Conservation (phyloP, 2,329 filamentous ascomycete genomes). For the Colletotrichum noveboracense region DNA sequence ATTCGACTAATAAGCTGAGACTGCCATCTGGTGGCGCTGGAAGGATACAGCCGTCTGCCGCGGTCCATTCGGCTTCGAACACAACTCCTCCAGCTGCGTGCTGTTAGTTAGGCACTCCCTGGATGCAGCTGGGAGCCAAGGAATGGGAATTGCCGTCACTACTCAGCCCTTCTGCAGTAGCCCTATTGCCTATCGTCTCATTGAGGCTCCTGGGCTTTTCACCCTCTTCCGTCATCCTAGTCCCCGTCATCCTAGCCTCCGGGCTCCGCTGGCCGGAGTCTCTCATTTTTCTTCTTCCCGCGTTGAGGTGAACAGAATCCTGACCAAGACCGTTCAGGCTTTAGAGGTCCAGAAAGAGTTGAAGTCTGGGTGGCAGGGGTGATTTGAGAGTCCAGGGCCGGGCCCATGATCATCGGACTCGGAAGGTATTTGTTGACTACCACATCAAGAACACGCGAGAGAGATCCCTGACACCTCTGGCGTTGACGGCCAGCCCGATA, state of each 20-base stretch:
- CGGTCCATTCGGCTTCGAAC: conserved; percentile 18
- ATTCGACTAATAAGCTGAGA: conserved; percentile 10
- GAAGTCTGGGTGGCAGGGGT: background rate
- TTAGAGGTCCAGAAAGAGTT: background rate
- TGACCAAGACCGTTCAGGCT: background rate
- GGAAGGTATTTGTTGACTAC: conserved; percentile 9
- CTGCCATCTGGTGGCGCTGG: conserved; percentile 16
- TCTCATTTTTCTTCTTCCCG: background rate
- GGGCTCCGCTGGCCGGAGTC: background rate
- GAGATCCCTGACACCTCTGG: background rate
- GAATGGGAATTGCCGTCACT: background rate
- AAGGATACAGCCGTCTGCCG: conserved; percentile 16
- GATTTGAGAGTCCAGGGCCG: background rate
- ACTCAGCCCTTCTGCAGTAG: background rate
- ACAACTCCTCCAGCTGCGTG: background rate
- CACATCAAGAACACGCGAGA: background rate
- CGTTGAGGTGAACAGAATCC: background rate
- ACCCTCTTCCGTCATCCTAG: background rate
- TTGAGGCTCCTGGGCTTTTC: background rate
- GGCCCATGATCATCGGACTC: background rate
- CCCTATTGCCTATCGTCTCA: background rate
- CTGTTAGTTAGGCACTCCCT: conserved; percentile 3
- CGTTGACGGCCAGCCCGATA: background rate
- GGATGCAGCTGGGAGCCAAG: background rate
- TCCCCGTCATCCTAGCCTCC: background rate